Evolutionary conservation across 148 eudicot species (phyloP).

Genomic region (Cornus kousa): DNA sequence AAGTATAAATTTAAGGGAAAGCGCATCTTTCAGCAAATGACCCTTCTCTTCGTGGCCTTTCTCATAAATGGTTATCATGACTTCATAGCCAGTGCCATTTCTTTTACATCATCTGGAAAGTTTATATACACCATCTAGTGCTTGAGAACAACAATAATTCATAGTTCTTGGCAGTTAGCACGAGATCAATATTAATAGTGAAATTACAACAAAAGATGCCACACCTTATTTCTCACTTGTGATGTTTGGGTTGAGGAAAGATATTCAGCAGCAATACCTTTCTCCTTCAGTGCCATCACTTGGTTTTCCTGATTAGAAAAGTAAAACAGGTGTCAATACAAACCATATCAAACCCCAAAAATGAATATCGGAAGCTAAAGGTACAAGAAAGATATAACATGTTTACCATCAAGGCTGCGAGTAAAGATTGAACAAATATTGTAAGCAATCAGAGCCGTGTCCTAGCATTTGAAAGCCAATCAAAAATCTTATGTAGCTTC

Average conservation of each 20-base stretch:
- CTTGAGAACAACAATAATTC: neutral
- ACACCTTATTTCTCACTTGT: constrained; percentile 69
- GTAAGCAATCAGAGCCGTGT: constrained; percentile 21
- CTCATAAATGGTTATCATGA: neutral
- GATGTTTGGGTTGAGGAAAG: constrained; percentile 79
- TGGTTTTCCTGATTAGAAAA: constrained; percentile 72
- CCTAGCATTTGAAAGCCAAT: constrained; percentile 47
- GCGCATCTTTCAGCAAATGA: neutral
- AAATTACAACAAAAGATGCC: neutral
- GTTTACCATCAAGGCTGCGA: constrained; percentile 65
- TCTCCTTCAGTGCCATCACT: constrained; percentile 73
- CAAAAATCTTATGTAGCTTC: constrained; percentile 40
- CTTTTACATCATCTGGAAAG: neutral
- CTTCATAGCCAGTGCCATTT: neutral
- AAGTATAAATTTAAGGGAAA: neutral
- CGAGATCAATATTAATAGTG: constrained; percentile 12
- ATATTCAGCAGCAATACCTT: constrained; percentile 87
- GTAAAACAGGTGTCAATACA: neutral
- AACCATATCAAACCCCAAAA: constrained; percentile 3
- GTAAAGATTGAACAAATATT: constrained; percentile 12
- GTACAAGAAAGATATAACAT: neutral
- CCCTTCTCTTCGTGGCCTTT: neutral
- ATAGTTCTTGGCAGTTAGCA: neutral
- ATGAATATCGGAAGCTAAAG: neutral
- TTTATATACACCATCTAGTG: neutral